Conservation (phyloP, 2,329 filamentous ascomycete genomes). For the Paramyrothecium roridum region DNA sequence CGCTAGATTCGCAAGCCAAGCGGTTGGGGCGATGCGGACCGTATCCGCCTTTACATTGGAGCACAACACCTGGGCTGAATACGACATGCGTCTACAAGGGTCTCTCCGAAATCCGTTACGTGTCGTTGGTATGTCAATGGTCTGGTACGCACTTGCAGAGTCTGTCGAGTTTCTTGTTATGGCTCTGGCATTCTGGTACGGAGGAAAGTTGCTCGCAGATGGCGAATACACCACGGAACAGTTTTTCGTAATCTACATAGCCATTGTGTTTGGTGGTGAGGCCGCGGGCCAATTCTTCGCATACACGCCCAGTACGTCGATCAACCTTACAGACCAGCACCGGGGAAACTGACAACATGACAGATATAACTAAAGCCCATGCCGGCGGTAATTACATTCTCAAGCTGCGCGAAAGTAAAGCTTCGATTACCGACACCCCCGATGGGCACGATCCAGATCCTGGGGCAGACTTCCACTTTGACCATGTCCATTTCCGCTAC, state of each 20-base stretch:
- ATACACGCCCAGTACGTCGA: constrained; percentile 4
- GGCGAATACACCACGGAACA: constrained; percentile 32
- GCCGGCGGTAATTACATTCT: not conserved
- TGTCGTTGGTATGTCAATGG: constrained; percentile 1
- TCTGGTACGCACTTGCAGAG: not conserved
- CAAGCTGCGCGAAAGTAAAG: not conserved
- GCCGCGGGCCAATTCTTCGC: constrained; percentile 12
- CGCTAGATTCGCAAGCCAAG: not conserved
- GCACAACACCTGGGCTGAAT: constrained; percentile 1
- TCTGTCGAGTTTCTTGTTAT: constrained; percentile 19
- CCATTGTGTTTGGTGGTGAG: constrained; percentile 30
- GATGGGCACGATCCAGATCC: constrained; percentile 1
- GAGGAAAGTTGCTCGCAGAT: constrained; percentile 15
- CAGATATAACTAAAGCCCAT: constrained; percentile 3
- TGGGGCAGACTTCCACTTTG: constrained; percentile 1
- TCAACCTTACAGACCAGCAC: not conserved
- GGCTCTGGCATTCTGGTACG: constrained; percentile 12
- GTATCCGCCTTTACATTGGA: constrained; percentile 1
- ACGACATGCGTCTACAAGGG: not conserved
- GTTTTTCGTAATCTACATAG: constrained; percentile 39
- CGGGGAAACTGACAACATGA: constrained; percentile 1
- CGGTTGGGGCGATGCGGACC: not conserved
- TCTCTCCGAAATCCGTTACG: not conserved
- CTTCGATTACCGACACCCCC: constrained; percentile 1
- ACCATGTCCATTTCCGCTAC: not conserved